These are phyloP conservation scores for Gloeophyllum trabeum DNA, from an alignment of 768 basidiomycete species.

Conservation along the genomic window DNA sequence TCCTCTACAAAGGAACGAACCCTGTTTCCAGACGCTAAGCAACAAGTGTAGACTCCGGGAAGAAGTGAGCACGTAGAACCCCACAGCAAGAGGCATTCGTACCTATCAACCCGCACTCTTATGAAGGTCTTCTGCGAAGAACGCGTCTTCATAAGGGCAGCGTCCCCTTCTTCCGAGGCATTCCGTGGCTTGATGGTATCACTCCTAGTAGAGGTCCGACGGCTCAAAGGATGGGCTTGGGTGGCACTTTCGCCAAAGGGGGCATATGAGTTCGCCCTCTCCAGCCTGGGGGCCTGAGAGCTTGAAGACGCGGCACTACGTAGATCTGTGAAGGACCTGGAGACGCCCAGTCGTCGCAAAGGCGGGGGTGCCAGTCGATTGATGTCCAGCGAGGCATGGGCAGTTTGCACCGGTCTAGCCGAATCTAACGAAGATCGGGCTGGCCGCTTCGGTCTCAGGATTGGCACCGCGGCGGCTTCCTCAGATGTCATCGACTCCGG, in stretches of 20 bases:
- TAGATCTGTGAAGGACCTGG: conserved; percentile 64
- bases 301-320: conserved; percentile 31
- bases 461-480: background rate
- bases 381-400: conserved; percentile 21
- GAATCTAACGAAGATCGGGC: conserved; percentile 12
- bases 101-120: conserved; percentile 66
- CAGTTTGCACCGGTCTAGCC: conserved; percentile 1
- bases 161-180: conserved; percentile 25
- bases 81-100: conserved; percentile 11
- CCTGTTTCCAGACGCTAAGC: conserved; percentile 71
- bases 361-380: conserved; percentile 24
- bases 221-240: background rate
- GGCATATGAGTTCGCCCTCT: conserved; percentile 28
- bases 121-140: conserved; percentile 81
- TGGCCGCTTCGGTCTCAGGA: background rate
- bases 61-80: conserved; percentile 8
- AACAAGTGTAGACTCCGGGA: conserved; percentile 50
- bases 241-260: too few species aligned
- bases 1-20: conserved; percentile 76
- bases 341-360: conserved; percentile 41
- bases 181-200: background rate
- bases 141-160: conserved; percentile 72
- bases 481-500: too few species aligned
- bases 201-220: background rate
- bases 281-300: conserved; percentile 14